Percentiles rank a stretch among this genome's conserved stretches.
Evolutionary conservation across 139 green algal genomes (phyloP).

Genomic region (Chlorella vulgaris): DNA sequence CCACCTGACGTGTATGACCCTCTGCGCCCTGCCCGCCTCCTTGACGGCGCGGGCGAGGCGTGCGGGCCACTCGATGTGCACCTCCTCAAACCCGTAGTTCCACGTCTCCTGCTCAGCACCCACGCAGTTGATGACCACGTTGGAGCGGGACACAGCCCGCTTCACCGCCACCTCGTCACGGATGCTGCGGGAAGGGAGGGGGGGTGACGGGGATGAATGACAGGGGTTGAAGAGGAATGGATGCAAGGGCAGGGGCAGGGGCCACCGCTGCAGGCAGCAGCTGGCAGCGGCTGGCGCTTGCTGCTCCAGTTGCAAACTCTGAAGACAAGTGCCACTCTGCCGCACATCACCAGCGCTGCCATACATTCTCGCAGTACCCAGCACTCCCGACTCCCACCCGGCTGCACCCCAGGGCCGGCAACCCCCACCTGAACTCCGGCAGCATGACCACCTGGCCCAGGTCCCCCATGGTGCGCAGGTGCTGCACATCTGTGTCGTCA

Average conservation of each 20-base stretch:
- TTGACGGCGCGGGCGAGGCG: conserved; percentile 54
- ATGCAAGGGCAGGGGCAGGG: too few species aligned
- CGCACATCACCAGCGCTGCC: too few species aligned
- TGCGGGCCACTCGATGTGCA: conserved; percentile 30
- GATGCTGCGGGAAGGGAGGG: conserved; percentile 33
- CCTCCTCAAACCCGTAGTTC: conserved; percentile 75
- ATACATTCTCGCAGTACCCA: too few species aligned
- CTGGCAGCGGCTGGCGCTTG: not conserved
- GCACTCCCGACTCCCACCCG: not conserved
- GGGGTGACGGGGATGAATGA: too few species aligned
- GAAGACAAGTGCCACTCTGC: too few species aligned
- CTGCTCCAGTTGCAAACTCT: too few species aligned
- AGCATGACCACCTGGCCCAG: conserved; percentile 75
- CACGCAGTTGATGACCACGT: conserved; percentile 96
- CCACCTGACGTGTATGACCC: conserved; percentile 79
- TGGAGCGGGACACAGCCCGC: conserved; percentile 67
- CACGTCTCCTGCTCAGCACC: conserved; percentile 88
- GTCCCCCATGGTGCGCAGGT: conserved; percentile 96
- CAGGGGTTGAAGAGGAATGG: too few species aligned
- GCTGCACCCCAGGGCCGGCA: not conserved
- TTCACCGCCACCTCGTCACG: conserved; percentile 78
- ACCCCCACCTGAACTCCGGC: conserved; percentile 13
- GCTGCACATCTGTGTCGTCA: conserved; percentile 82
- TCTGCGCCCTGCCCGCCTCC: conserved; percentile 56
- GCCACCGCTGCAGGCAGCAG: too few species aligned